Evolutionary conservation across 192 early-diverging fungal species (phyloP).

Genomic region (Jimgerdemannia flammicorona): DNA sequence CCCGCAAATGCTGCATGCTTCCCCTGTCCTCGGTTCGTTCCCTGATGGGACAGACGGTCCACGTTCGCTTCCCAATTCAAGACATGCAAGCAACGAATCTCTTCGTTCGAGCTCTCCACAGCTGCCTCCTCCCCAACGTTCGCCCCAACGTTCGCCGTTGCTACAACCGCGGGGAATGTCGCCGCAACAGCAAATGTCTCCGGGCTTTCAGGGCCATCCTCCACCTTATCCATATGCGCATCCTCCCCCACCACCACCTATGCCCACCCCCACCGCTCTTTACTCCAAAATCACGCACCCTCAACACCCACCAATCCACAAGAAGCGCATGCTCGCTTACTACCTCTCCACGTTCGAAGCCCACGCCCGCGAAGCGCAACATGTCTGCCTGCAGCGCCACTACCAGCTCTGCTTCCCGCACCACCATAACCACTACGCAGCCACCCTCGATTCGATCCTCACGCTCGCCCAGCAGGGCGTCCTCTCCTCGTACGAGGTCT

Average conservation of each 20-base stretch:
- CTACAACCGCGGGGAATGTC: not conserved
- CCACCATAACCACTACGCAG: constrained; percentile 11
- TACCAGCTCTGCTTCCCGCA: constrained; percentile 15
- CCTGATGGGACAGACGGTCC: not conserved
- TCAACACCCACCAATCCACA: not conserved
- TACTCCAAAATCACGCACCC: constrained; percentile 1
- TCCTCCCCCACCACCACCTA: not conserved
- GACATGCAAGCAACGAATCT: not conserved
- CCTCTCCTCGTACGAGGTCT: constrained; percentile 9
- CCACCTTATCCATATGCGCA: not conserved
- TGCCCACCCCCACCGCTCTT: not conserved
- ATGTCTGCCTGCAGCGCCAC: constrained; percentile 16
- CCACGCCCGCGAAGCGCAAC: constrained; percentile 4
- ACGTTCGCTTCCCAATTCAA: not conserved
- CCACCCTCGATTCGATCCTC: constrained; percentile 15
- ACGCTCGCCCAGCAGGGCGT: constrained; percentile 7
- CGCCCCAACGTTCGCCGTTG: not conserved
- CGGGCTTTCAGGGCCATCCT: not conserved
- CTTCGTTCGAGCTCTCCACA: not conserved
- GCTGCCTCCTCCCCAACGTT: not conserved
- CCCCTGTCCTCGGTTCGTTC: not conserved
- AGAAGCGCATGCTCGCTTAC: not conserved
- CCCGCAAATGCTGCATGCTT: not conserved
- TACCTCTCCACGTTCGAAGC: constrained; percentile 9
- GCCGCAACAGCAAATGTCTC: not conserved